Conservation (phyloP, 139 green algal species). For the Chlamydomonas urium region DNA sequence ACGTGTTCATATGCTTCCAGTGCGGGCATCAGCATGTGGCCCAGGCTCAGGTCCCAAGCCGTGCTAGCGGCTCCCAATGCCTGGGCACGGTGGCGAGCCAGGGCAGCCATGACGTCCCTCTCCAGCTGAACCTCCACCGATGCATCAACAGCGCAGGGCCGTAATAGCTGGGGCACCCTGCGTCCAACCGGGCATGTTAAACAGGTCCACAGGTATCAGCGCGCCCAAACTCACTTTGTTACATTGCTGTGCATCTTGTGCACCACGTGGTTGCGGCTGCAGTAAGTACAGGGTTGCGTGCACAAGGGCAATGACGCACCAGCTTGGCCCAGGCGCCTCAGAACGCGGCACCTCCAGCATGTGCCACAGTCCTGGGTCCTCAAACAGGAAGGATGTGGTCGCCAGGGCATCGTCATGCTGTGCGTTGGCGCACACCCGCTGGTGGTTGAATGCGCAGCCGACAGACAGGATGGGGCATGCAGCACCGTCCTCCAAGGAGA, state of each 20-base stretch:
- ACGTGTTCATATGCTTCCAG: conserved; percentile 50
- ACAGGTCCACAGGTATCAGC: too few species aligned
- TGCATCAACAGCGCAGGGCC: too few species aligned
- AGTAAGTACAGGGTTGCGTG: too few species aligned
- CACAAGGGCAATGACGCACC: too few species aligned
- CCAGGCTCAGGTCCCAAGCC: conserved; percentile 40
- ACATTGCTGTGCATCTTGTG: too few species aligned
- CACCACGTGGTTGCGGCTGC: too few species aligned
- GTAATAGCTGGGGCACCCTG: too few species aligned
- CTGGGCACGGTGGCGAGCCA: background rate
- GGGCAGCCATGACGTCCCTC: background rate
- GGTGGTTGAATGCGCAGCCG: conserved; percentile 53
- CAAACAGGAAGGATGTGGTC: conserved; percentile 14
- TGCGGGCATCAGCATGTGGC: conserved; percentile 49
- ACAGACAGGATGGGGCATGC: conserved; percentile 41
- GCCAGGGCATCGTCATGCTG: background rate
- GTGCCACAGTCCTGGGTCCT: conserved; percentile 20
- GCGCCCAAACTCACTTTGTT: too few species aligned
- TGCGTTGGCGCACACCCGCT: conserved; percentile 41
- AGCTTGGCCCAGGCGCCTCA: background rate
- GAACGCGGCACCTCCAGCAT: conserved; percentile 10
- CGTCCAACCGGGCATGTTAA: too few species aligned
- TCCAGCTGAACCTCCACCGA: conserved; percentile 4
- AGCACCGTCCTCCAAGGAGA: conserved; percentile 21
- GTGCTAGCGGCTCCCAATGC: background rate